phyloP scores from a whole-genome alignment of 768 basidiomycete species.

The Tephrocybe sp. region DNA sequence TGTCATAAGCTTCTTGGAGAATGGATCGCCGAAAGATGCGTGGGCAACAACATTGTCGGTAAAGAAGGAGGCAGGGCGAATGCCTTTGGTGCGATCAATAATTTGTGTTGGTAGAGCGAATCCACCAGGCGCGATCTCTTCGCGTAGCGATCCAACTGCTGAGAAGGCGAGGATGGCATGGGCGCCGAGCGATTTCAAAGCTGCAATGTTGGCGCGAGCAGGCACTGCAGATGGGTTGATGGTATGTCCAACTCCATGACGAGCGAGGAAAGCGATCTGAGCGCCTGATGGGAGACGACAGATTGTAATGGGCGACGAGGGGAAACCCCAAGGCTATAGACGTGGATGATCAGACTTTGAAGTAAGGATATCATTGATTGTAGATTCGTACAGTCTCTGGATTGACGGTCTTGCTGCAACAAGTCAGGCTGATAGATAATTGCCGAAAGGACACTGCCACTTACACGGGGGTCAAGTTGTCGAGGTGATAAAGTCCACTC shows the following conservation, averaged over 20 bases:
- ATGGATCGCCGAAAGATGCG: slow-evolving; percentile 92
- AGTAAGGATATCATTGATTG: not conserved
- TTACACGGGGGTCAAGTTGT: slow-evolving; percentile 86
- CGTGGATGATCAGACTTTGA: not conserved
- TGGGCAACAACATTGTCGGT: slow-evolving; percentile 83
- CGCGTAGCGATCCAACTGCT: slow-evolving; percentile 91
- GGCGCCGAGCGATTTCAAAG: slow-evolving; percentile 89
- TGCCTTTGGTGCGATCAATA: slow-evolving; percentile 95
- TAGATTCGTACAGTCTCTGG: slow-evolving; percentile 67
- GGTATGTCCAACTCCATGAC: slow-evolving; percentile 82
- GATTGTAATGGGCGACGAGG: slow-evolving; percentile 92
- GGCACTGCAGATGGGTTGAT: slow-evolving; percentile 82
- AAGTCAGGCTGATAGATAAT: not conserved
- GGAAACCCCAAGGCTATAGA: slow-evolving; percentile 86
- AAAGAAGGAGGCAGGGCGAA: slow-evolving; percentile 88
- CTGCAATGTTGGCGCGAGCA: slow-evolving; percentile 89
- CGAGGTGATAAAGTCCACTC: slow-evolving; percentile 89
- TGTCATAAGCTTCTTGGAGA: slow-evolving; percentile 56
- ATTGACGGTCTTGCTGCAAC: slow-evolving; percentile 64
- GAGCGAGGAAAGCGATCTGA: slow-evolving; percentile 84
- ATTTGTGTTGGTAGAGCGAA: slow-evolving; percentile 88
- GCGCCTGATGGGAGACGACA: slow-evolving; percentile 79
- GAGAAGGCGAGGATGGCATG: slow-evolving; percentile 90
- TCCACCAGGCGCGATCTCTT: slow-evolving; percentile 89
- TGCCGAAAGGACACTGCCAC: slow-evolving; percentile 24